Evolutionary conservation across 352 stramenopile species (phyloP).

Genomic region (Phytophthora cactorum): DNA sequence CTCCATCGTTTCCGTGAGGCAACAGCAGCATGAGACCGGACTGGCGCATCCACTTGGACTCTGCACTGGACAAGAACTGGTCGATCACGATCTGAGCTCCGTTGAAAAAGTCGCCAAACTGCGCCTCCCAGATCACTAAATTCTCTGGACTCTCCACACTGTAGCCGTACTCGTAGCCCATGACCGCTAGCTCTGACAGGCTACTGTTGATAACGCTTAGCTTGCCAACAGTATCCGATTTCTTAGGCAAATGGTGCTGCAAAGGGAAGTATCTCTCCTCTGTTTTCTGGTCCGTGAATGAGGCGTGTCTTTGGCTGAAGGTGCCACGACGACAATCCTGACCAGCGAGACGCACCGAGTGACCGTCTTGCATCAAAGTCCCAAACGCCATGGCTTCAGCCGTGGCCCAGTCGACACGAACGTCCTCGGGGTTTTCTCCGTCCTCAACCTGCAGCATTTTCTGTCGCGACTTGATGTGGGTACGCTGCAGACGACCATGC

Average conservation of each 20-base stretch:
- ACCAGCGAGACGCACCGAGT: slow-evolving; percentile 85
- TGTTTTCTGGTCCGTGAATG: slow-evolving; percentile 84
- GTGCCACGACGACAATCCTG: slow-evolving; percentile 90
- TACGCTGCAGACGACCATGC: slow-evolving; percentile 82
- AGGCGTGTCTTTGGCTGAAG: slow-evolving; percentile 88
- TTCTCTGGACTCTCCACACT: slow-evolving; percentile 83
- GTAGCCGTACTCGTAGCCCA: slow-evolving; percentile 92
- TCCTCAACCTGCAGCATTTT: slow-evolving; percentile 68
- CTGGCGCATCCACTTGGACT: slow-evolving; percentile 92
- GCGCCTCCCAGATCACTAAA: slow-evolving; percentile 91
- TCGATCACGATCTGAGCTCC: slow-evolving; percentile 91
- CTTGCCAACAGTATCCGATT: slow-evolving; percentile 39
- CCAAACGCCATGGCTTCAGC: slow-evolving; percentile 90
- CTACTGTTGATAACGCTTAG: slow-evolving; percentile 83
- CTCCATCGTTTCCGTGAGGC: slow-evolving; percentile 89
- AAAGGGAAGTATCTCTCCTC: slow-evolving; percentile 80
- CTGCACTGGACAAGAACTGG: slow-evolving; percentile 84
- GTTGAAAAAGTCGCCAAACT: slow-evolving; percentile 93
- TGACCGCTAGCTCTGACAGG: slow-evolving; percentile 87
- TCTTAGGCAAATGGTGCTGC: slow-evolving; percentile 64
- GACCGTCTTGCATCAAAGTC: slow-evolving; percentile 81
- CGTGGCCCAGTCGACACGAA: slow-evolving; percentile 88
- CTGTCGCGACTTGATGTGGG: slow-evolving; percentile 72
- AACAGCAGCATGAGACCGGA: slow-evolving; percentile 85
- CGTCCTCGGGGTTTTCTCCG: slow-evolving; percentile 28